Percentiles rank a stretch among this genome's conserved stretches.
Evolutionary conservation across 2,329 filamentous ascomycete genomes (phyloP).

Genomic region (Monosporascus sp.): DNA sequence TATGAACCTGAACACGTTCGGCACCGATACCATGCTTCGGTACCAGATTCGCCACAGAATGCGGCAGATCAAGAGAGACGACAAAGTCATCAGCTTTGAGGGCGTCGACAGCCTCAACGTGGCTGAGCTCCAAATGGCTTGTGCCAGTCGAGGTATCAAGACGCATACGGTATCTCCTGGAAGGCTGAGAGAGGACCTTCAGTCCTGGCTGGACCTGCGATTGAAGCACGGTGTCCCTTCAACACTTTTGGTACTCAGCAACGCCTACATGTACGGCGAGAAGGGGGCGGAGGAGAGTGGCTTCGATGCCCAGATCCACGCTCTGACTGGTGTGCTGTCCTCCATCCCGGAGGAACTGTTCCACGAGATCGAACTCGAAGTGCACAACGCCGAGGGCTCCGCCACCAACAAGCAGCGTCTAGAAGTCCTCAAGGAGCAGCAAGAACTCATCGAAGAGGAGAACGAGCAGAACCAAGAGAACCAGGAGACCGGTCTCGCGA

Average conservation of each 20-base stretch:
- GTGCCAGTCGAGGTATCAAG: constrained; percentile 84
- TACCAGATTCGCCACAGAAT: constrained; percentile 97
- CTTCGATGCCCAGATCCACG: constrained; percentile 85
- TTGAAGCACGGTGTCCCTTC: constrained; percentile 94
- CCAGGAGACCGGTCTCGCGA: constrained; percentile 66
- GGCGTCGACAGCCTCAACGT: constrained; percentile 92
- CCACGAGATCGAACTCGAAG: constrained; percentile 98
- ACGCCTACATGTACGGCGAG: constrained; percentile 94
- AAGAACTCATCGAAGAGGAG: constrained; percentile 96
- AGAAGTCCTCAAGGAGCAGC: constrained; percentile 96
- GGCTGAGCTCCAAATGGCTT: constrained; percentile 84
- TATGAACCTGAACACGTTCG: constrained; percentile 95
- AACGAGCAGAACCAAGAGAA: constrained; percentile 84
- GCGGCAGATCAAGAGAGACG: constrained; percentile 98
- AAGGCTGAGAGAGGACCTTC: constrained; percentile 80
- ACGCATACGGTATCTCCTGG: constrained; percentile 89
- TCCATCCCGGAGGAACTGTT: constrained; percentile 96
- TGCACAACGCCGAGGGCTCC: constrained; percentile 92
- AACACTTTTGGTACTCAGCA: constrained; percentile 89
- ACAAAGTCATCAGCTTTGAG: constrained; percentile 89
- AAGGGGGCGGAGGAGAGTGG: constrained; percentile 63
- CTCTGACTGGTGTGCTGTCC: constrained; percentile 84
- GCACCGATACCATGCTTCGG: constrained; percentile 94
- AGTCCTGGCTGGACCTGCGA: constrained; percentile 90
- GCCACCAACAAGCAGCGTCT: constrained; percentile 98